Percentiles rank a stretch among this genome's conserved stretches.
Evolutionary conservation across 1,284 basidiomycete species (phyloP).

Genomic region (Rhodotorula glutinis): DNA sequence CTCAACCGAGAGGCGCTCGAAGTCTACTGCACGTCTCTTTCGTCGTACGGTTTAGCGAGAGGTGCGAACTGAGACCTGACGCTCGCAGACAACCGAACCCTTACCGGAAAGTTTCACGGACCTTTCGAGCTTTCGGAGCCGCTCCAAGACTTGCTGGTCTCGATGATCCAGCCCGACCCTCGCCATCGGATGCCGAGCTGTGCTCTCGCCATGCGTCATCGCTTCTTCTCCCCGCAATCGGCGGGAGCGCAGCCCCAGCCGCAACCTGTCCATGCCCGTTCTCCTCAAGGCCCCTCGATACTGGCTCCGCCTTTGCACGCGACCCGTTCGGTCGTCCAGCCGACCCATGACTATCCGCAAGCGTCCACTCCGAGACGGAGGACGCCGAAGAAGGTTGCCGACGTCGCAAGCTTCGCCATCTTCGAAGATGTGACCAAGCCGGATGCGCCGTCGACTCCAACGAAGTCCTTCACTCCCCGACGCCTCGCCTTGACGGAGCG

Average conservation of each 20-base stretch:
- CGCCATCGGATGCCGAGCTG: conserved; percentile 64
- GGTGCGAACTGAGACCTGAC: too few relatives aligned
- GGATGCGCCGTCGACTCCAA: too few relatives aligned
- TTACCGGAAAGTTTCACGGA: conserved; percentile 77
- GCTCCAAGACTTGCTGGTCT: conserved; percentile 62
- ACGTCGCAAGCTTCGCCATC: conserved; percentile 2
- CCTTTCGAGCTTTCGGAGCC: conserved; percentile 63
- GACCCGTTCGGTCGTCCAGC: too few relatives aligned
- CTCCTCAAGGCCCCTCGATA: too few relatives aligned
- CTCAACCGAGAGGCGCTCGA: conserved; percentile 74
- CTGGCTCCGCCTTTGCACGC: too few relatives aligned
- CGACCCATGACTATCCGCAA: too few relatives aligned
- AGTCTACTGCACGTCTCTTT: conserved; percentile 68
- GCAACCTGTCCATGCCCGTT: too few relatives aligned
- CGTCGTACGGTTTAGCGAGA: too few relatives aligned
- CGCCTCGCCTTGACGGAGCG: background rate
- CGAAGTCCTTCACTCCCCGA: background rate
- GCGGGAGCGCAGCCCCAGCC: too few relatives aligned
- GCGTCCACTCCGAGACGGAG: too few relatives aligned
- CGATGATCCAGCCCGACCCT: conserved; percentile 73
- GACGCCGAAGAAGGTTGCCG: background rate
- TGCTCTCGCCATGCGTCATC: conserved; percentile 61
- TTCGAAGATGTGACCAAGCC: background rate
- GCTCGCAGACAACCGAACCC: conserved; percentile 53
- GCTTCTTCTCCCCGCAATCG: conserved; percentile 57